Base-by-base conservation (phyloP, 345 rosid species). In the Trapa incisa region DNA sequence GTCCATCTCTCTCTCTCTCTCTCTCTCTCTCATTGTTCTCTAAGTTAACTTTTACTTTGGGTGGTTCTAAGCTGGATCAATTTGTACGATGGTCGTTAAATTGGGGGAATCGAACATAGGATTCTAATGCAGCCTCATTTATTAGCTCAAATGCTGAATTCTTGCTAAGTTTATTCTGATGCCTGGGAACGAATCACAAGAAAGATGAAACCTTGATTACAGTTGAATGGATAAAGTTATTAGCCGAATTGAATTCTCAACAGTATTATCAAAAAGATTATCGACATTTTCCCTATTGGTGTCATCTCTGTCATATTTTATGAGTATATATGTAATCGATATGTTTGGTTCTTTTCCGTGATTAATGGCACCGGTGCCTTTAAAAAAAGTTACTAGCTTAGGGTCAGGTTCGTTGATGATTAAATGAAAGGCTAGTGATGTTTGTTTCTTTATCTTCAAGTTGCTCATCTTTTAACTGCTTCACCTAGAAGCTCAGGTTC, bases 401-500 rank as follows among this genome's bases (percentile, higher is more conserved):
- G 48, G 33, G 32, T 4, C 32, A 10, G 37, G 11, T 11, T 45
- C 48, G 15, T 33, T 57, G 58, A 7, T 8, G 56, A 53, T 17
- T 8, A n/a, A 11, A 45, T 45, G 16, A 15, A 53, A 53, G 9
- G 29, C 3, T n/a, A 53, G 5, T 17, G 33, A 17, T 22, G 48
- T n/a, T 54, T 33, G 57, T 52, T 17, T 17, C 60, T n/a, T n/a
- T 17, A 7, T 54, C 60, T n/a, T 54, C 60, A 11, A 45, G 11
- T 11, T n/a, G 61, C 83, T 79, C 72, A 80, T 79, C 65, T 22
- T 63, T 74, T 73, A 45, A 39, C 62, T 71, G 65, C 69, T 75
- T 70, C 68, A 83, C 77, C 76, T 87, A 78, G 89, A 83, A 80
- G 80, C 80, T 85, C 90, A 93, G 97, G 98, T 93, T 65, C 79